These are phyloP conservation scores for Geranium incanum DNA, from an alignment of 441 rosid species.

Conservation along the genomic window DNA sequence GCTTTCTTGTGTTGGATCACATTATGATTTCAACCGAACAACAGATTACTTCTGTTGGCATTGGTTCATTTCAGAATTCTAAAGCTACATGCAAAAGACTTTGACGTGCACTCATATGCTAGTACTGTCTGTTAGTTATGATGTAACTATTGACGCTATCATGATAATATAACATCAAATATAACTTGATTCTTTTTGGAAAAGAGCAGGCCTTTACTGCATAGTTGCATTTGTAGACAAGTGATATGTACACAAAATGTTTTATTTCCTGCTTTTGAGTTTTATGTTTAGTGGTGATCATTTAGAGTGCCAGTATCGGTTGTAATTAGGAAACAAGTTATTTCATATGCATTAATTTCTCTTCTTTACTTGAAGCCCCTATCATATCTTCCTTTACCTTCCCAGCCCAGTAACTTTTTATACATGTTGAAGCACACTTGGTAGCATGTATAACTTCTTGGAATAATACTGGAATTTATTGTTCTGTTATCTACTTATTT, in stretches of 20 bases:
- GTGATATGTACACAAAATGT: background rate
- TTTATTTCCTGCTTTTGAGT: background rate
- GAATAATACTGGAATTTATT: background rate
- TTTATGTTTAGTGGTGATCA: background rate
- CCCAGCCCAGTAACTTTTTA: background rate
- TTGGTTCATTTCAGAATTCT: no score
- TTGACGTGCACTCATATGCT: background rate
- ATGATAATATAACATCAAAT: background rate
- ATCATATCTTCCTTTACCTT: background rate
- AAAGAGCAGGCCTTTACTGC: background rate
- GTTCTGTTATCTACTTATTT: slow-evolving; percentile 9
- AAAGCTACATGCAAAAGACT: no score
- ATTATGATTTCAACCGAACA: no score
- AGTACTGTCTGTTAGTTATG: background rate
- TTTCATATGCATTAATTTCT: background rate
- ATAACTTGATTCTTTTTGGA: background rate
- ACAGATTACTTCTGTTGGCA: no score
- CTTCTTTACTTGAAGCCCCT: background rate
- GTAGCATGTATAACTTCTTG: background rate
- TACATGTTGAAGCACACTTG: background rate
- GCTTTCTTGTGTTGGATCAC: background rate
- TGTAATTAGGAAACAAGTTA: background rate
- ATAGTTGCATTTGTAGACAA: background rate
- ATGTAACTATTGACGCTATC: background rate
- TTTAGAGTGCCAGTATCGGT: background rate